Evolutionary conservation across 2,329 filamentous ascomycete species (phyloP).

Genomic region (Coleophoma crateriformis): DNA sequence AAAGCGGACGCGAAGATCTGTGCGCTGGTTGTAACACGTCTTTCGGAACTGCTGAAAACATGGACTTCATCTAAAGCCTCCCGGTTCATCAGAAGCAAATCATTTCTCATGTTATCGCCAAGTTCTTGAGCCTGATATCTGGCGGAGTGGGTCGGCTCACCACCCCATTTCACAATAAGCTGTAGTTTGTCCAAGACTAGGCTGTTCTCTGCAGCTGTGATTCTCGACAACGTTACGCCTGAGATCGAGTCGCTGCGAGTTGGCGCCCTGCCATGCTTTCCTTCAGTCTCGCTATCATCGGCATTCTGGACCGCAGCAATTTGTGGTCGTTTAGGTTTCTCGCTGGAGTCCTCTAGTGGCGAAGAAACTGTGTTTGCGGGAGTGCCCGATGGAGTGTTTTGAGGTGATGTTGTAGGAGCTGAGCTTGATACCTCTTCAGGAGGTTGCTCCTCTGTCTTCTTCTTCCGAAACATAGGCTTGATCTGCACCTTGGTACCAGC

Average conservation of each 20-base stretch:
- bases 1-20: slow-evolving; percentile 95
- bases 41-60: slow-evolving; percentile 92
- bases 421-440: slow-evolving; percentile 5
- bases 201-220: slow-evolving; percentile 88
- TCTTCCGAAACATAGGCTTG: slow-evolving; percentile 97
- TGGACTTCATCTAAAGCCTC: slow-evolving; percentile 89
- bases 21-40: slow-evolving; percentile 89
- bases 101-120: slow-evolving; percentile 92
- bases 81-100: slow-evolving; percentile 85
- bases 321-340: slow-evolving; percentile 4
- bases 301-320: slow-evolving; percentile 24
- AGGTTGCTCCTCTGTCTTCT: slow-evolving; percentile 57
- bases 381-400: slow-evolving; percentile 8
- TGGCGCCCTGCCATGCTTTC: slow-evolving; percentile 37
- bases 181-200: slow-evolving; percentile 93
- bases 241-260: slow-evolving; percentile 79
- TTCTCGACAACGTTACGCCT: slow-evolving; percentile 86
- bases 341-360: background rate
- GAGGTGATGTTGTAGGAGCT: slow-evolving; percentile 8
- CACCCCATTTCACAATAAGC: slow-evolving; percentile 98
- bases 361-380: background rate
- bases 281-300: slow-evolving; percentile 56
- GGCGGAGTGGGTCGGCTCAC: slow-evolving; percentile 94
- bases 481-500: slow-evolving; percentile 97
- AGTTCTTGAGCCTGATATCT: slow-evolving; percentile 94